phyloP scores from a whole-genome alignment of 78 protist genomes.

The Polysphondylium violaceum region DNA sequence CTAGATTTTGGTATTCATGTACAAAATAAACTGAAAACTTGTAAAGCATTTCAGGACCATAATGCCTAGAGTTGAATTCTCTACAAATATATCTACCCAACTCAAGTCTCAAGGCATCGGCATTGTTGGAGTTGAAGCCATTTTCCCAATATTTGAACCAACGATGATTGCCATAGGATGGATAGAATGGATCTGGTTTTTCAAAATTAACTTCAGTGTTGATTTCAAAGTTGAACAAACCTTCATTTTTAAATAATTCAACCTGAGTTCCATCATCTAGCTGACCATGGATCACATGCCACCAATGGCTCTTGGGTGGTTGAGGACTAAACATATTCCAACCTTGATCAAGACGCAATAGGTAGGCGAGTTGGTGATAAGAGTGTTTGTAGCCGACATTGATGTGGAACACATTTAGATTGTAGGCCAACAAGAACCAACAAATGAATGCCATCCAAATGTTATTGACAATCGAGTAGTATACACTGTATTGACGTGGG shows the following conservation, averaged over 20 bases:
- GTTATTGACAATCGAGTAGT: neutral
- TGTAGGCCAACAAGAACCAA: slow-evolving; percentile 38
- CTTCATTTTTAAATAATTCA: slow-evolving; percentile 64
- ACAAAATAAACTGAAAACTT: slow-evolving; percentile 51
- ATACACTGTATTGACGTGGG: neutral
- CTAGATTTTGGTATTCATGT: slow-evolving; percentile 40
- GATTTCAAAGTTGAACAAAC: slow-evolving; percentile 31
- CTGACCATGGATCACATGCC: slow-evolving; percentile 69
- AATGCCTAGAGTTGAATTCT: slow-evolving; percentile 32
- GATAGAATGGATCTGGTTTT: slow-evolving; percentile 60
- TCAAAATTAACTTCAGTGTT: slow-evolving; percentile 48
- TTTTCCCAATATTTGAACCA: slow-evolving; percentile 85
- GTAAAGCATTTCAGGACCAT: slow-evolving; percentile 24
- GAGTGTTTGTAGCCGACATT: neutral
- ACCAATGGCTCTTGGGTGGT: slow-evolving; percentile 79
- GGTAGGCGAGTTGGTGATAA: slow-evolving; percentile 12
- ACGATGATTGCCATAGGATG: slow-evolving; percentile 71
- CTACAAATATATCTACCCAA: slow-evolving; percentile 68
- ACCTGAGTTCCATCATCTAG: slow-evolving; percentile 59
- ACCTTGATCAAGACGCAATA: slow-evolving; percentile 56
- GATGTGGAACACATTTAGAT: slow-evolving; percentile 10
- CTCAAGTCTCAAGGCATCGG: slow-evolving; percentile 46
- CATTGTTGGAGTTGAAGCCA: slow-evolving; percentile 29
- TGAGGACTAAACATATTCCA: slow-evolving; percentile 72
- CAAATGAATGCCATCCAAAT: slow-evolving; percentile 22